Evolutionary conservation across 768 basidiomycete genomes (phyloP), one percentile per base, ranked within the genome.

Genomic region (Mycena filopes): DNA sequence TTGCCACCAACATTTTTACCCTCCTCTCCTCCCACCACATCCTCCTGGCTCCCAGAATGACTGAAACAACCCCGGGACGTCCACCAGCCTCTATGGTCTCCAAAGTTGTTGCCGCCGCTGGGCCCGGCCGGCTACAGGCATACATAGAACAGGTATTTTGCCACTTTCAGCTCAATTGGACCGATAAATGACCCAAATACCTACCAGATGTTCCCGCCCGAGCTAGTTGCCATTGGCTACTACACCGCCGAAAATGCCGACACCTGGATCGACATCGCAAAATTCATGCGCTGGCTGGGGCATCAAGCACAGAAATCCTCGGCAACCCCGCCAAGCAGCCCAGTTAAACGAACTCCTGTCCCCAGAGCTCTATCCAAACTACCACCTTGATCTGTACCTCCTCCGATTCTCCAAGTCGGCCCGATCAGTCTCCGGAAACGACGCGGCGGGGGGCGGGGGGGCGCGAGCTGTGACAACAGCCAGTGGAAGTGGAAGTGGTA

Each of bases 251-350:
- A 55, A 18, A 55, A 55, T 42, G 53, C 53, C 18, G 40, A 25
- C 5, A 55, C 21, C 40, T 55, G 53, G 53, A 12, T 53, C 4
- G 51, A 53, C 25, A 15, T 53, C 21, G 21, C 36, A 23, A 53
- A 53, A 40, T 53, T 55, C 53, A 55, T 55, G 53, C 18, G 51
- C 23, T 55, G 53, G 53, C 53, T 55, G 7, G 26, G 53, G 23
- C 23, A 29, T 20, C 50, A 36, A 1, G 50, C 50, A 15, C 50
- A 51, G 16, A 40, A 38, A 11, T 51, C 21, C 1, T 3, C 50
- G 20, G 33, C 31, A 23, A 51, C 23, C 7, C 50, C 50, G 7
- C 50, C 50, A 21, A 11, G 18, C 16, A 48, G 20, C 9, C n/a
- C 21, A 31, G 7, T 31, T 5, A 33, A 33, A n/a, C n/a, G n/a